phyloP scores from a whole-genome alignment of 495 filamentous ascomycete species.

The Hamigera avellanea region DNA sequence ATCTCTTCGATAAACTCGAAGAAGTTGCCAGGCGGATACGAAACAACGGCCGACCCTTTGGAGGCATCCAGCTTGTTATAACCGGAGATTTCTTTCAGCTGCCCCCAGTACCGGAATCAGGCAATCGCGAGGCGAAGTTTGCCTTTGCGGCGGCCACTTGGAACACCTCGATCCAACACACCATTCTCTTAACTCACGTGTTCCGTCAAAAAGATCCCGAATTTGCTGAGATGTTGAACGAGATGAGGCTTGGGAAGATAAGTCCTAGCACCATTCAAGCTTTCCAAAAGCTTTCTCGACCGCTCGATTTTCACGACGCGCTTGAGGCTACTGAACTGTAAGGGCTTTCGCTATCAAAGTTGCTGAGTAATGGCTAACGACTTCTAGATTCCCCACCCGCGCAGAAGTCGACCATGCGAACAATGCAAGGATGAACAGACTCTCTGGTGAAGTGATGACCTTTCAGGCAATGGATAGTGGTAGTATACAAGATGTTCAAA shows the following conservation, averaged over 20 bases:
- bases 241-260: constrained; percentile 85
- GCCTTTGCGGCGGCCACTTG: constrained; percentile 86
- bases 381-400: constrained; percentile 71
- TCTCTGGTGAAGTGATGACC: constrained; percentile 53
- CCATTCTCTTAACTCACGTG: constrained; percentile 87
- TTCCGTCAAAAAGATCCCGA: constrained; percentile 91
- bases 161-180: constrained; percentile 87
- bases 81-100: constrained; percentile 98
- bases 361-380: constrained; percentile 18
- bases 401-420: constrained; percentile 86
- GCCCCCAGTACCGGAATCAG: constrained; percentile 74
- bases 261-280: constrained; percentile 53
- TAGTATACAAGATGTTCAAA: constrained; percentile 46
- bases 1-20: constrained; percentile 93
- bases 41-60: constrained; percentile 87
- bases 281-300: constrained; percentile 61
- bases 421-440: constrained; percentile 51
- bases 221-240: constrained; percentile 91
- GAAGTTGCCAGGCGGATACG: constrained; percentile 67
- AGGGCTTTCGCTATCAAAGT: constrained; percentile 10
- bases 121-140: constrained; percentile 64
- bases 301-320: constrained; percentile 58
- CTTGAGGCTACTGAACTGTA: constrained; percentile 85
- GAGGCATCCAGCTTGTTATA: constrained; percentile 90
- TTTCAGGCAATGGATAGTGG: constrained; percentile 73